phyloP scores from a whole-genome alignment of 2,329 filamentous ascomycete species.

The Curvularia sp. region DNA sequence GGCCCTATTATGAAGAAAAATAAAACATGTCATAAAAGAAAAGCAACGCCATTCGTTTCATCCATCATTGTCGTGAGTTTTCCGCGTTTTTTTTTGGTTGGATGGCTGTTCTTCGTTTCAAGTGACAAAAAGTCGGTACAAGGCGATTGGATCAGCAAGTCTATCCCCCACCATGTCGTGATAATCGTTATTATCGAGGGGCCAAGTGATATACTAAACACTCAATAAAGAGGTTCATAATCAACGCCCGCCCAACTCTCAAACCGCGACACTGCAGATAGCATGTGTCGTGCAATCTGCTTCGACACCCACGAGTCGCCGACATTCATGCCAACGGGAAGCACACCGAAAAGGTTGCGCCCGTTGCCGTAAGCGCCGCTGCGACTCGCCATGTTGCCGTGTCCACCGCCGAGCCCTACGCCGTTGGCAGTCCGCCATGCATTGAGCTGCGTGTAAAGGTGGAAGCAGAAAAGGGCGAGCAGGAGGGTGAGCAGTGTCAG shows the following conservation, averaged over 20 bases:
- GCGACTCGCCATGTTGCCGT: constrained; percentile 14
- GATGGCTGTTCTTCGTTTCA: not conserved
- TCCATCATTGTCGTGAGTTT: not conserved
- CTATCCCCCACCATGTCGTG: too few species aligned
- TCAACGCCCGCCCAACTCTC: constrained; percentile 25
- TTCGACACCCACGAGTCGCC: constrained; percentile 23
- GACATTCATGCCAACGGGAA: constrained; percentile 29
- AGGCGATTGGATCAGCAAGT: too few species aligned
- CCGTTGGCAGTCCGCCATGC: constrained; percentile 24
- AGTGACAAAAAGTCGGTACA: too few species aligned
- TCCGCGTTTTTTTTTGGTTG: not conserved
- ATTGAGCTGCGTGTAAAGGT: constrained; percentile 16
- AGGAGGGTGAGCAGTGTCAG: constrained; percentile 7
- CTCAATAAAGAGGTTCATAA: constrained; percentile 22
- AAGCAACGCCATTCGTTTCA: not conserved
- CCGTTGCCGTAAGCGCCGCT: constrained; percentile 26
- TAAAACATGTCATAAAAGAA: not conserved
- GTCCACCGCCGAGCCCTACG: constrained; percentile 20
- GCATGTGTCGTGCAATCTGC: constrained; percentile 18
- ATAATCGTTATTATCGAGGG: too few species aligned
- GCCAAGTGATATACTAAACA: too few species aligned
- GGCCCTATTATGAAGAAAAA: not conserved
- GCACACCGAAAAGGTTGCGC: constrained; percentile 26
- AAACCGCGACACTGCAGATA: constrained; percentile 16
- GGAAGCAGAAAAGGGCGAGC: constrained; percentile 14